These are phyloP conservation scores for Monosporozyma aerobia DNA, from an alignment of 805 yeast species.

Conservation along the genomic window DNA sequence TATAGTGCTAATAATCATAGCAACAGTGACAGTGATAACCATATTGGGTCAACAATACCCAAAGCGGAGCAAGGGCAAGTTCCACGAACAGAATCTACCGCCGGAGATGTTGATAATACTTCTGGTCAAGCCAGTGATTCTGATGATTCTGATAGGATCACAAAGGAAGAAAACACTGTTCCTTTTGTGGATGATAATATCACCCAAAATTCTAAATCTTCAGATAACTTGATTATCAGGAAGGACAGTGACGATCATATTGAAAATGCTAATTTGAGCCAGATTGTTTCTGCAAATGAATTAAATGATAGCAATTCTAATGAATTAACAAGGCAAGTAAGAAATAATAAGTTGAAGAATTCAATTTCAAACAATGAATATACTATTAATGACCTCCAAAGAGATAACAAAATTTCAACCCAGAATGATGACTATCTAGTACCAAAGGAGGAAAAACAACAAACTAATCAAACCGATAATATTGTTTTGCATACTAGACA, in stretches of 20 bases:
- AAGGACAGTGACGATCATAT: constrained; percentile 17
- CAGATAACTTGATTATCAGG: neutral
- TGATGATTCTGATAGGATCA: neutral
- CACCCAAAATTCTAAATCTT: neutral
- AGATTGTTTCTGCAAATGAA: constrained; percentile 6
- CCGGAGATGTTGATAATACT: neutral
- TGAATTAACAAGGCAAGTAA: constrained; percentile 16
- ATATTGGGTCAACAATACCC: neutral
- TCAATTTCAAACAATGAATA: neutral
- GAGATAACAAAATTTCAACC: neutral
- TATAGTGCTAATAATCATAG: neutral
- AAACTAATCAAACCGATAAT: neutral
- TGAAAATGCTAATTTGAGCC: constrained; percentile 16
- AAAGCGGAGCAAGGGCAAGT: neutral
- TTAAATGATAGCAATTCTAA: constrained; percentile 10
- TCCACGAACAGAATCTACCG: neutral
- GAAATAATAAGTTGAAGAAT: neutral
- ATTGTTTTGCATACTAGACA: neutral
- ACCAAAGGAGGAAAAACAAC: neutral
- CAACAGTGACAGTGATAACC: neutral
- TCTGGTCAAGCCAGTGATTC: neutral
- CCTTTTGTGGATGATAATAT: neutral
- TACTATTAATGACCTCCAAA: neutral
- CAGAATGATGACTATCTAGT: neutral
- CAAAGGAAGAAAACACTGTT: neutral